These are phyloP conservation scores for Candida oleophila DNA, from an alignment of 805 yeast genomes.

Conservation along the genomic window DNA sequence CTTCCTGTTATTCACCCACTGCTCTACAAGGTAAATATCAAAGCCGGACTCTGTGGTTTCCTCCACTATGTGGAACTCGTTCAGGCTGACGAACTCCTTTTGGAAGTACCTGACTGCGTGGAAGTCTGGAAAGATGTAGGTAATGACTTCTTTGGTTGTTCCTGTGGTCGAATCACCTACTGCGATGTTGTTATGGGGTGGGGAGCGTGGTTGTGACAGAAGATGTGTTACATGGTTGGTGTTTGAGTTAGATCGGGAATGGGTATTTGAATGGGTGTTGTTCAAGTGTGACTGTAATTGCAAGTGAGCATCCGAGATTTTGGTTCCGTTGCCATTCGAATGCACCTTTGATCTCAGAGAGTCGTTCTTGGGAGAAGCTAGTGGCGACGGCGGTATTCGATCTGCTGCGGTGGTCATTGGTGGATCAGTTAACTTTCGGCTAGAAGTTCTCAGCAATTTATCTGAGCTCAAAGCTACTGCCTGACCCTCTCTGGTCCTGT, in stretches of 20 bases:
- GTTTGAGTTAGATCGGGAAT: not conserved
- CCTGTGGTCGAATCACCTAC: too few species aligned
- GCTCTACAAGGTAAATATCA: slow-evolving; percentile 90
- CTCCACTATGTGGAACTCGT: slow-evolving; percentile 42
- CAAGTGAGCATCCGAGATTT: not conserved
- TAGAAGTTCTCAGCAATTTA: not conserved
- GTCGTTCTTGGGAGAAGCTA: not conserved
- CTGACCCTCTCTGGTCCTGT: not conserved
- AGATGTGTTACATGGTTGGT: not conserved
- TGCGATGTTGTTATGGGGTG: too few species aligned
- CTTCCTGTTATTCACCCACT: slow-evolving; percentile 81
- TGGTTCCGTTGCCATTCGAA: not conserved
- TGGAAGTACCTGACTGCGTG: slow-evolving; percentile 50
- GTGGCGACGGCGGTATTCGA: not conserved
- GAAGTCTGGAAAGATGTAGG: slow-evolving; percentile 55
- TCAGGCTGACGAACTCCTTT: slow-evolving; percentile 30
- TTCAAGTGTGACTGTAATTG: not conserved
- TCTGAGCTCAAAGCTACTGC: not conserved
- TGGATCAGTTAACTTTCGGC: not conserved
- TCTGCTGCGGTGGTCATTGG: not conserved
- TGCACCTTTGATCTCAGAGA: not conserved
- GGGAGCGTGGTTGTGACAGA: not conserved
- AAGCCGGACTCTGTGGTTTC: slow-evolving; percentile 63
- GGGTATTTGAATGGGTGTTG: not conserved
- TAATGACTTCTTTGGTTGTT: slow-evolving; percentile 16